phyloP scores from a whole-genome alignment of 441 rosid species.

The Syzygium malaccense region DNA sequence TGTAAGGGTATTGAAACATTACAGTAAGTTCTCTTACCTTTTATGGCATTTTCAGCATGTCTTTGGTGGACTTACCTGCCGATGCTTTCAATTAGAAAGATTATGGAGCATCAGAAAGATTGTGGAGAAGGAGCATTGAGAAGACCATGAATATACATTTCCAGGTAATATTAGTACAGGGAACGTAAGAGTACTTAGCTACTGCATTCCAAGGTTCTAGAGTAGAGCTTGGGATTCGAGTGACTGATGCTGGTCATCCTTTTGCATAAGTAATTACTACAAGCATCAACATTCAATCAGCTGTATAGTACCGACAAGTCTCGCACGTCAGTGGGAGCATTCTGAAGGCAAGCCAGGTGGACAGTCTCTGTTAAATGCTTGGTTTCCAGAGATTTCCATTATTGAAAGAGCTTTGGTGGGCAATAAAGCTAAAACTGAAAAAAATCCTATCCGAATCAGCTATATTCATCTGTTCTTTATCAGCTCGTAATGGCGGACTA shows the following conservation, averaged over 20 bases:
- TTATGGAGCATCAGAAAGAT: background rate
- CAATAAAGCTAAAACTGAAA: background rate
- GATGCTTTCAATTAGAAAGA: background rate
- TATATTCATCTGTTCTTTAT: background rate
- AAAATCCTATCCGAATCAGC: background rate
- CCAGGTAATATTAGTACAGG: background rate
- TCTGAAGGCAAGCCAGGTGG: background rate
- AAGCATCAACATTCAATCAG: background rate
- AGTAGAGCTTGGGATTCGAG: background rate
- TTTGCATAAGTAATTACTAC: background rate
- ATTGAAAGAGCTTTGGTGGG: background rate
- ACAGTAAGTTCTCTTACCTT: constrained; percentile 37
- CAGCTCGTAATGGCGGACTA: background rate
- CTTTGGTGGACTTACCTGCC: background rate
- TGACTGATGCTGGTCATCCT: background rate
- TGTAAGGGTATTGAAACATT: constrained; percentile 62
- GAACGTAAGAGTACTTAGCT: background rate
- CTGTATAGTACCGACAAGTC: background rate
- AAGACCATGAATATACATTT: background rate
- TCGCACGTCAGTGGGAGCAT: background rate
- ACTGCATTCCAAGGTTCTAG: background rate
- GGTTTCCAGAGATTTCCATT: background rate
- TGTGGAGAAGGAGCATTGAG: background rate
- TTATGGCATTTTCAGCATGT: background rate
- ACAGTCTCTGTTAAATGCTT: background rate